Conservation (phyloP, 2,329 filamentous ascomycete genomes). For the Hypoxylon sp. region DNA sequence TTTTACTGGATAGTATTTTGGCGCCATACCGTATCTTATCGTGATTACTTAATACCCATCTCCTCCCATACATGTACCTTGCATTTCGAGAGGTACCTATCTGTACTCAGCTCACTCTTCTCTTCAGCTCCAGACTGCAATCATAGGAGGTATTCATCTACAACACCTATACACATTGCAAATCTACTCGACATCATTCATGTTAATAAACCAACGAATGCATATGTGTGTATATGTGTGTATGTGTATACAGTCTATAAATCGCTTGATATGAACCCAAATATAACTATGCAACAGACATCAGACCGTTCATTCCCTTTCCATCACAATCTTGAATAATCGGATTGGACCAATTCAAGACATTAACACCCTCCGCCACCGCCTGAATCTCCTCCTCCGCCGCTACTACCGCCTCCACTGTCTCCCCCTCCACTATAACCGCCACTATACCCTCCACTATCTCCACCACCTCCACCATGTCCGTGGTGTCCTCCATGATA, state of each 20-base stretch:
- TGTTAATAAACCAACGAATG: background rate
- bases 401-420: conserved; percentile 6
- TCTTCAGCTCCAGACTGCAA: no score
- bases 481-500: conserved; percentile 16
- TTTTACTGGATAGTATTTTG: conserved; percentile 31
- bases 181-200: no score
- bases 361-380: conserved; percentile 11
- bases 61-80: background rate
- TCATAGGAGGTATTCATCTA: no score
- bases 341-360: background rate
- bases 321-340: background rate
- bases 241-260: background rate
- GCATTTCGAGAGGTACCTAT: background rate
- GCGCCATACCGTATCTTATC: conserved; percentile 19
- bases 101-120: background rate
- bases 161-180: background rate
- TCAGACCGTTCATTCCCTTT: background rate
- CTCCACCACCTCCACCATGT: conserved; percentile 9
- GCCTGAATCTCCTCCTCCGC: conserved; percentile 5
- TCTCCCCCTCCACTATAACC: conserved; percentile 4
- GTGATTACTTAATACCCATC: conserved; percentile 5
- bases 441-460: background rate
- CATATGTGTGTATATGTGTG: background rate
- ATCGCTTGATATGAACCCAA: background rate
- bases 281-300: background rate